Percentiles rank a stretch among this genome's conserved stretches.
These are phyloP conservation scores for Gaertneriomyces sp. DNA, from an alignment of 192 early-diverging fungal genomes.

Conservation along the genomic window DNA sequence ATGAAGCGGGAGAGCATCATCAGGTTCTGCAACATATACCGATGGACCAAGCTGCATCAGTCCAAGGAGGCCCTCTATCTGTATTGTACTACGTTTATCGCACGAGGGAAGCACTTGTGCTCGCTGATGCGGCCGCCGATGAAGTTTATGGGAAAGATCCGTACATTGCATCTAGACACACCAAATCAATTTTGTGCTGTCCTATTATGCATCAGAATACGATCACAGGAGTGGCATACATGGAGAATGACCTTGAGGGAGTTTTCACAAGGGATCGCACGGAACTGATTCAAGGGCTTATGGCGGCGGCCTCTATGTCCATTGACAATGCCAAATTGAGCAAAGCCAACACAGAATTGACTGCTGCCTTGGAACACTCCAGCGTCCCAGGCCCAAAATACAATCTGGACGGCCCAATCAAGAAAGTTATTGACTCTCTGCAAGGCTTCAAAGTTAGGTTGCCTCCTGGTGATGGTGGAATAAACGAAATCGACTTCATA, in stretches of 20 bases:
- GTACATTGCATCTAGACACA: slow-evolving; percentile 37
- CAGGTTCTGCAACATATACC: slow-evolving; percentile 30
- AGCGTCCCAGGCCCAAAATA: slow-evolving; percentile 39
- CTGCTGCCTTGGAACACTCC: slow-evolving; percentile 37
- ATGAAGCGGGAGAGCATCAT: slow-evolving; percentile 27
- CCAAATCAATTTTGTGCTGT: slow-evolving; percentile 50
- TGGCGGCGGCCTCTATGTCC: slow-evolving; percentile 47
- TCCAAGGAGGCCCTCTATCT: slow-evolving; percentile 33
- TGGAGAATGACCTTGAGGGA: slow-evolving; percentile 50
- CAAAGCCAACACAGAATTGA: slow-evolving; percentile 46
- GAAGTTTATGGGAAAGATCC: slow-evolving; percentile 38
- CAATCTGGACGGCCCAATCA: slow-evolving; percentile 54
- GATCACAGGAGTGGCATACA: slow-evolving; percentile 45
- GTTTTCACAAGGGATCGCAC: slow-evolving; percentile 41
- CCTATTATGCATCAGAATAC: slow-evolving; percentile 51
- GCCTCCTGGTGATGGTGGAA: slow-evolving; percentile 36
- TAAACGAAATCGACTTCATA: slow-evolving; percentile 45
- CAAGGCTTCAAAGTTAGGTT: slow-evolving; percentile 38
- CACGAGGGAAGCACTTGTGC: slow-evolving; percentile 39
- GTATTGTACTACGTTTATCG: slow-evolving; percentile 42
- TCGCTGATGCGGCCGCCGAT: slow-evolving; percentile 35
- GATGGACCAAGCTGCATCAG: slow-evolving; percentile 22
- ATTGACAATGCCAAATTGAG: slow-evolving; percentile 50
- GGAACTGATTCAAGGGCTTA: slow-evolving; percentile 47
- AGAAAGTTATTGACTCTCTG: slow-evolving; percentile 48